Evolutionary conservation across 768 basidiomycete species (phyloP), one percentile per base, ranked within the genome.

Genomic region (Myochromella boudieri): DNA sequence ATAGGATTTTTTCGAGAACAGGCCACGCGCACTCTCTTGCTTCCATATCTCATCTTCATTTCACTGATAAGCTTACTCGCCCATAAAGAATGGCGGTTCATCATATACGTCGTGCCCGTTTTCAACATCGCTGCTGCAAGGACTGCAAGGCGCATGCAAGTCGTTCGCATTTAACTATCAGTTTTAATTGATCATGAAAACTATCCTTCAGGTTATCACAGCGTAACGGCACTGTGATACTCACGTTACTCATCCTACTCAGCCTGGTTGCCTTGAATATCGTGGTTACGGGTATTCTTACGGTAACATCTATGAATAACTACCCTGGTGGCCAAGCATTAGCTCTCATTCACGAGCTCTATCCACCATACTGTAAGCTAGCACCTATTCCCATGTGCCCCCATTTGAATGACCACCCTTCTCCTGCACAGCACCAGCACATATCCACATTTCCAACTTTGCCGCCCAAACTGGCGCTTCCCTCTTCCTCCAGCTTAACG

Each of bases 11-110:
- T 69, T 6, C 46, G 70, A 12, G 82, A 88, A 53, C 54, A 52
- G 7, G 73, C 78, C 7, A 68, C 82, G 34, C 75, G 77, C 3
- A 60, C 66, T 3, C 68, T 87, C 28, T 64, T 85, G 3, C 39
- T 75, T 8, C 78, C 85, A 0, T 71, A 79, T 2, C 21, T 83
- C 4, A 47, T 59, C 1, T 88, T 86, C 49, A 59, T 91, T 6
- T 63, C 60, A 2, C 55, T 85, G 2, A 79, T 98, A 62, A 94
- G 92, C 60, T 70, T 61, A 24, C 71, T 97, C 1, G 85, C 80
- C 0, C 97, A 99, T 68, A 99, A 99, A 63, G 97, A 99, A 67
- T 99, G 97, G 97, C 80, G 97, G 6, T 99, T 99, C 66, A 72
- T 98, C 46, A 77, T 92, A 6, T 98, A 98, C 59, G 76, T 83